Percentiles rank a stretch among this genome's conserved stretches.
Evolutionary conservation across 2,329 filamentous ascomycete species (phyloP).

Genomic region (Aureobasidium sp.): DNA sequence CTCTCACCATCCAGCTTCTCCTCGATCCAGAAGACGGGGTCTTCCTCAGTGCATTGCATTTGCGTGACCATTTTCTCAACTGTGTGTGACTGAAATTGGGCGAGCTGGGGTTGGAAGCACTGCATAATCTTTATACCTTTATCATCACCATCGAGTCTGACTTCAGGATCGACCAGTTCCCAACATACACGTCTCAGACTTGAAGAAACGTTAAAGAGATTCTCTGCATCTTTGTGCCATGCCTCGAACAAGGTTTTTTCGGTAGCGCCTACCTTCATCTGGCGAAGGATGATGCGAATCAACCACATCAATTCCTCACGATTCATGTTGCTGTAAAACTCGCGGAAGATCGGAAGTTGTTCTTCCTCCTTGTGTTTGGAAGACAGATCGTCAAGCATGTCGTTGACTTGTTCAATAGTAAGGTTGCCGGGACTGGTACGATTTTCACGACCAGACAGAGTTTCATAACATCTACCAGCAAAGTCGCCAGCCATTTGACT

Average conservation of each 20-base stretch:
- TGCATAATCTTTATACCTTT: constrained; percentile 77
- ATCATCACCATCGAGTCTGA: constrained; percentile 68
- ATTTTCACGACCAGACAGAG: constrained; percentile 77
- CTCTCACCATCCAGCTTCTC: constrained; percentile 96
- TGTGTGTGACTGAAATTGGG: constrained; percentile 78
- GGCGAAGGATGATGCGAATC: constrained; percentile 83
- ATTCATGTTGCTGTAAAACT: constrained; percentile 88
- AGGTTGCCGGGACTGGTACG: constrained; percentile 66
- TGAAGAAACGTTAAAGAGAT: constrained; percentile 77
- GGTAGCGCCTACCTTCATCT: constrained; percentile 68
- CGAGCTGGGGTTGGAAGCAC: constrained; percentile 92
- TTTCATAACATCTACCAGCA: constrained; percentile 78
- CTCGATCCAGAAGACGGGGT: constrained; percentile 87
- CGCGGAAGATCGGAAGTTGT: constrained; percentile 71
- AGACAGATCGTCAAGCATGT: constrained; percentile 70
- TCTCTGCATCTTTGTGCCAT: constrained; percentile 48
- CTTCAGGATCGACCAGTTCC: constrained; percentile 71
- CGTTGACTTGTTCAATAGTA: constrained; percentile 85
- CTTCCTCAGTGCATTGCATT: constrained; percentile 59
- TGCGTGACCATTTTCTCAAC: constrained; percentile 72
- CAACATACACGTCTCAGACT: constrained; percentile 88
- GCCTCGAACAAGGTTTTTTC: constrained; percentile 79
- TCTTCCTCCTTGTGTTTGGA: constrained; percentile 71
- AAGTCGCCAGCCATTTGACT: constrained; percentile 79
- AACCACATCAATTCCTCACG: constrained; percentile 91